A percentile compares a stretch with the other conserved stretches of the same genome.
These are phyloP conservation scores for Limnanthes douglasii DNA, from an alignment of 345 rosid genomes.

Conservation along the genomic window DNA sequence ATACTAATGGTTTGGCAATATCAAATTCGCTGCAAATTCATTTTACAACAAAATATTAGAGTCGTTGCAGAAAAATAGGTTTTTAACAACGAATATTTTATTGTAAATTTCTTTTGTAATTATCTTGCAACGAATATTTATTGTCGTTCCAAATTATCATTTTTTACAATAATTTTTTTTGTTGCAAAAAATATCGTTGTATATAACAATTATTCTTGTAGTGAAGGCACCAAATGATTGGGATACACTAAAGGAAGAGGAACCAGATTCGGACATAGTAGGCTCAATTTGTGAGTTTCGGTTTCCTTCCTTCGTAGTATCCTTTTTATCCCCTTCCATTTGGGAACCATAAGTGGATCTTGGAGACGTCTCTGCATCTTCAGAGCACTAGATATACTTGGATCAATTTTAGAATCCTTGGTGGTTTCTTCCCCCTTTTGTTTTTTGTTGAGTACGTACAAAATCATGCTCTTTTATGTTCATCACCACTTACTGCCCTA, in stretches of 20 bases:
- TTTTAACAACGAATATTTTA: too few relatives aligned
- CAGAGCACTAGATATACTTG: conserved; percentile 22
- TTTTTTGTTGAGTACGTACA: conserved; percentile 18
- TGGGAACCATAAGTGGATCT: conserved; percentile 34
- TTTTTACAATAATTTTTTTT: too few relatives aligned
- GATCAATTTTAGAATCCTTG: conserved; percentile 29
- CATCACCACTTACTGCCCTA: conserved; percentile 19
- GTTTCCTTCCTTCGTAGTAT: conserved; percentile 28
- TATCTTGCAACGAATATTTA: too few relatives aligned
- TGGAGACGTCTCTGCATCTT: conserved; percentile 20
- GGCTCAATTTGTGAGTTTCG: conserved; percentile 26
- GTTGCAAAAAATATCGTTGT: too few relatives aligned
- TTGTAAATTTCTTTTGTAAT: too few relatives aligned
- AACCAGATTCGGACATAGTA: conserved; percentile 17
- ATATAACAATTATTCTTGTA: too few relatives aligned
- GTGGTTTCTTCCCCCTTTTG: conserved; percentile 16
- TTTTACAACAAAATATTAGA: too few relatives aligned
- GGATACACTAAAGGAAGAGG: conserved; percentile 36
- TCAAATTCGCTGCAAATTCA: too few relatives aligned
- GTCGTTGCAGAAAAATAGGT: too few relatives aligned
- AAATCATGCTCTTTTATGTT: conserved; percentile 22
- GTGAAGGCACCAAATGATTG: conserved; percentile 81
- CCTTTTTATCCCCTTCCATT: conserved; percentile 29
- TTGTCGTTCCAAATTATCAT: too few relatives aligned
- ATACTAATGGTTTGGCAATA: too few relatives aligned